Base-by-base conservation (phyloP, 768 basidiomycete species). In the Collybia nuda region DNA sequence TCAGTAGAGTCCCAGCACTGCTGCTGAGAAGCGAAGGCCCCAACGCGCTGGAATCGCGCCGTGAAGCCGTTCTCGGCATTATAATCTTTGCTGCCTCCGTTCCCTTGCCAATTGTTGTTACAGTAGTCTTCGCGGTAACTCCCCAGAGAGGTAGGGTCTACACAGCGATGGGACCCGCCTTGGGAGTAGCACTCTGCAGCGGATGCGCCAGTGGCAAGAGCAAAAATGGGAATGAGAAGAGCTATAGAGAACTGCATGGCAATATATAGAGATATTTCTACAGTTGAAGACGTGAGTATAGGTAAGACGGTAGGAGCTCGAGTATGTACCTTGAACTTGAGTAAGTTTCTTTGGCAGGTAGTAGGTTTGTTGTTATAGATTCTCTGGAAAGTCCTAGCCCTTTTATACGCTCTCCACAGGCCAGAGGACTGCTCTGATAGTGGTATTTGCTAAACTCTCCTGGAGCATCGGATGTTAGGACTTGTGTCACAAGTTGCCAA, bases 181-280 rank as follows among this genome's bases (percentile, higher is more conserved):
- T 44, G 42, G 14, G 22, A n/a, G 19, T 44, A 44, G 42, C 42
- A 44, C 22, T 44, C 42, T 26, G 42, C 42, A 15, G 42, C 42
- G 5, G 42, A 44, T 24, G 22, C 24, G 32, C 42, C 23, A 6
- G 42, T 44, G 42, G 42, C 42, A 29, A 44, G 42, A 15, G 42
- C 23, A 23, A 28, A 21, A 29, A 44, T 26, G 14, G 42, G 42
- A 35, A 36, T 15, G 9, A 47, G 45, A 9, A 47, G 5, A 8
- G 32, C 32, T 8, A 47, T 7, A 2, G 45, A 35, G 36, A 47
- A 15, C 32, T 44, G 22, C 45, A 47, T 36, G 29, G 14, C 35
- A 6, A 29, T 12, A 46, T 46, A n/a, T n/a, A n/a, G n/a, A n/a
- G n/a, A n/a, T n/a, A n/a, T n/a, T n/a, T 26, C 24, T 26, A 7